These are phyloP conservation scores for Pythium apleroticum DNA, from an alignment of 352 stramenopile species.

Conservation along the genomic window DNA sequence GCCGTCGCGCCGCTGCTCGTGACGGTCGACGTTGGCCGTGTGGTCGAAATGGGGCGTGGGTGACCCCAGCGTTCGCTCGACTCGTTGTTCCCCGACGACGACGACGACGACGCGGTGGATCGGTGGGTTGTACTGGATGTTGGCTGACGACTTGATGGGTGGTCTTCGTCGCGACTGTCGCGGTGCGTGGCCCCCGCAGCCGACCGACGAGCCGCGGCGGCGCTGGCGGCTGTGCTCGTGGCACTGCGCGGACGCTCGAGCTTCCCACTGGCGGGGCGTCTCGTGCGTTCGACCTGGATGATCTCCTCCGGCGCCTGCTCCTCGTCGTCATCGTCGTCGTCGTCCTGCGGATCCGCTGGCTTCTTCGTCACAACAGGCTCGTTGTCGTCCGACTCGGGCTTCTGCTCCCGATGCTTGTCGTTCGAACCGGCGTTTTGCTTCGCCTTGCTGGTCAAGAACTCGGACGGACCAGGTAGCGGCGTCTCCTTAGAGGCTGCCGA, in stretches of 20 bases:
- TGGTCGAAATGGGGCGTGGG: conserved; percentile 26
- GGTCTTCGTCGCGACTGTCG: conserved; percentile 17
- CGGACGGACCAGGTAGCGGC: conserved; percentile 5
- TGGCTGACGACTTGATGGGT: neutral
- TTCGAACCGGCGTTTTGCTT: neutral
- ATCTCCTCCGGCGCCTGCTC: conserved; percentile 45
- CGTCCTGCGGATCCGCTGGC: conserved; percentile 25
- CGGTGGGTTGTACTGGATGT: conserved; percentile 2
- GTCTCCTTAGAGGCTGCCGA: neutral
- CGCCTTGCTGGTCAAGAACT: conserved; percentile 12
- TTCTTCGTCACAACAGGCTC: conserved; percentile 24
- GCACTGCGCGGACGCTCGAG: conserved; percentile 54
- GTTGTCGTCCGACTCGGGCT: conserved; percentile 51
- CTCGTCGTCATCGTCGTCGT: conserved; percentile 25
- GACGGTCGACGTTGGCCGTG: conserved; percentile 11
- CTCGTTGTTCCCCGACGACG: conserved; percentile 39
- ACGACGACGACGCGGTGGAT: conserved; percentile 28
- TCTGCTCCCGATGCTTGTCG: conserved; percentile 22
- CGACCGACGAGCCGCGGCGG: conserved; percentile 22
- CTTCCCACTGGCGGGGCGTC: conserved; percentile 29
- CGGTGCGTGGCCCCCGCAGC: conserved; percentile 24
- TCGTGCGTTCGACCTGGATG: conserved; percentile 43
- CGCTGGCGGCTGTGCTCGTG: conserved; percentile 26
- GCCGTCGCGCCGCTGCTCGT: conserved; percentile 35
- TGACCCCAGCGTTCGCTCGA: conserved; percentile 54